A percentile compares a stretch with the other conserved stretches of the same genome.
Evolutionary conservation across 148 eudicot species (phyloP).

Genomic region (Rheum nobile): DNA sequence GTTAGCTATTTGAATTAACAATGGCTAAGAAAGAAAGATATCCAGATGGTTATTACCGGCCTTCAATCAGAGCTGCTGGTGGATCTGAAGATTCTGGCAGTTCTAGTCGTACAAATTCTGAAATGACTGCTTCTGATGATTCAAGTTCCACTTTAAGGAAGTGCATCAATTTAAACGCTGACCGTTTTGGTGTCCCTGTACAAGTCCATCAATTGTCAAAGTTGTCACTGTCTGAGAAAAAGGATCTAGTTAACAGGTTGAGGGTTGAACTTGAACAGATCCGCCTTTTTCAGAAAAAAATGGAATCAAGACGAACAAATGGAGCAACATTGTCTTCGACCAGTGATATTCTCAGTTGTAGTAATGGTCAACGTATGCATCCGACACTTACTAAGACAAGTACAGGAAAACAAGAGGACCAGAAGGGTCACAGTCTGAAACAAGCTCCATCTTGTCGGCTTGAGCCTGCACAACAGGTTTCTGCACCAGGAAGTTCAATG

Average conservation of each 20-base stretch:
- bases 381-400: conserved; percentile 13
- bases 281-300: conserved; percentile 28
- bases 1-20: neutral
- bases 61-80: conserved; percentile 20
- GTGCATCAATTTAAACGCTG: conserved; percentile 45
- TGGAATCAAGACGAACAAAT: conserved; percentile 20
- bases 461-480: conserved; percentile 23
- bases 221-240: conserved; percentile 32
- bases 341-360: conserved; percentile 29
- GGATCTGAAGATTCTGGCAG: conserved; percentile 54
- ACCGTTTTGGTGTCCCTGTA: conserved; percentile 42
- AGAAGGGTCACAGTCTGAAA: conserved; percentile 23
- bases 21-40: conserved; percentile 50
- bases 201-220: conserved; percentile 35
- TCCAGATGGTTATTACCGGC: conserved; percentile 20
- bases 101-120: conserved; percentile 31
- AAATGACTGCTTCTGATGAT: conserved; percentile 23
- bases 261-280: conserved; percentile 50
- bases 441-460: conserved; percentile 31
- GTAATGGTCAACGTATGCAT: conserved; percentile 18
- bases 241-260: conserved; percentile 27
- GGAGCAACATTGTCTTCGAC: conserved; percentile 25
- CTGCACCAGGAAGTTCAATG: conserved; percentile 12
- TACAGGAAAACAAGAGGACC: conserved; percentile 7
- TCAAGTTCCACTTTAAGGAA: conserved; percentile 32